phyloP scores from a whole-genome alignment of 1,284 basidiomycete species.

The Malassezia caprae region DNA sequence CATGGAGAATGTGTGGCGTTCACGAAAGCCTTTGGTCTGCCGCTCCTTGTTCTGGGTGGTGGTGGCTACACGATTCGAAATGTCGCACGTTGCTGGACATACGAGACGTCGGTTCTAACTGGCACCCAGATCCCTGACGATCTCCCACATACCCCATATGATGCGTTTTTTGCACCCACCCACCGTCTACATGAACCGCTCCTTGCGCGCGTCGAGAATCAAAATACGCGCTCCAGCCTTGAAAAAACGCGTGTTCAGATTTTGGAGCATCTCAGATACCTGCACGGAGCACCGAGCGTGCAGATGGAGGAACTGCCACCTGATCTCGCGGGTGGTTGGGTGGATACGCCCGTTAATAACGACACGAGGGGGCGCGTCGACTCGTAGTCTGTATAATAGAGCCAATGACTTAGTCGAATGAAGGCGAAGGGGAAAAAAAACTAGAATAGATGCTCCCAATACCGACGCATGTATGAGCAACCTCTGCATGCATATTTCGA shows the following conservation, averaged over 20 bases:
- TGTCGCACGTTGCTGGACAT: slow-evolving; percentile 96
- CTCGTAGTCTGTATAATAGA: neutral
- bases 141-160: slow-evolving; percentile 79
- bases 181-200: slow-evolving; percentile 88
- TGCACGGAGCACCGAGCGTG: slow-evolving; percentile 90
- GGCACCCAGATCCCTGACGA: slow-evolving; percentile 67
- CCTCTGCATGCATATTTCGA: neutral
- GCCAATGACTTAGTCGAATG: neutral
- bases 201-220: slow-evolving; percentile 81
- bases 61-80: slow-evolving; percentile 86
- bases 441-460: neutral
- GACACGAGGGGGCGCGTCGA: neutral
- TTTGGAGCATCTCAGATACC: slow-evolving; percentile 79
- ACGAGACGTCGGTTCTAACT: slow-evolving; percentile 80
- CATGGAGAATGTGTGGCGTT: slow-evolving; percentile 97
- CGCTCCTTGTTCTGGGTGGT: slow-evolving; percentile 80
- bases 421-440: neutral
- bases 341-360: slow-evolving; percentile 54
- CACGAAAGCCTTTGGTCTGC: slow-evolving; percentile 80
- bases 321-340: slow-evolving; percentile 68
- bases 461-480: neutral
- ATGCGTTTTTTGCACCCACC: slow-evolving; percentile 82
- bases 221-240: slow-evolving; percentile 63
- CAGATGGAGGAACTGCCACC: slow-evolving; percentile 94
- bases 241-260: slow-evolving; percentile 77